Base-by-base conservation (phyloP, 768 basidiomycete genomes). In the Agrocybe pediades region DNA sequence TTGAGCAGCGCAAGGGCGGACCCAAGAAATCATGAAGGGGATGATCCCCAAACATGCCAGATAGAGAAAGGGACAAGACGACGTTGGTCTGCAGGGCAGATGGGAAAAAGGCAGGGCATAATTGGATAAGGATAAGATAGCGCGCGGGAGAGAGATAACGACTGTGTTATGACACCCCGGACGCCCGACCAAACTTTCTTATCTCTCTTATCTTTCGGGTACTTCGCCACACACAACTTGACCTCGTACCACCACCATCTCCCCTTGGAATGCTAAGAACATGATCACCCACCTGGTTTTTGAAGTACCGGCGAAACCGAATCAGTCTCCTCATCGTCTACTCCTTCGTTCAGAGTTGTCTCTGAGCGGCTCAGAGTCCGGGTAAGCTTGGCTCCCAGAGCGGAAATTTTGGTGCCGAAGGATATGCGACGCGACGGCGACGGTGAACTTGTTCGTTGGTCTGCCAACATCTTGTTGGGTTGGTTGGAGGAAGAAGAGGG, bases 381-480 rank as follows among this genome's bases (percentile, higher is more conserved):
- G 13, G 40, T 45, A n/a, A 63, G 27, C 20, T 53, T 51, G 5
- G 59, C 62, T 16, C 62, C 62, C 1, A 63, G n/a, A 1, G 62
- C 59, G 6, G 59, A 53, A 26, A 63, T 60, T 39, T 57, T 54
- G 36, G 41, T 51, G 6, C 49, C 24, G 9, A 57, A 43, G 42
- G 52, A 36, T 13, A 36, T 20, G 2, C 51, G 17, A n/a, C 30
- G 39, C 2, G 56, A 49, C 19, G 46, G 51, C 6, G 48, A 46
- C 3, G 44, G 45, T 19, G 52, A 26, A 16, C n/a, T 36, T 13
- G 3, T 4, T 13, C 33, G 33, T 36, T 36, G 33, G 13, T 36
- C 33, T 36, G 33, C 11, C 4, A 36, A 13, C 33, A 36, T 36
- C n/a, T 36, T 36, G 6, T 11, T 3, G 33, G 33, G 33, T 36